Base-by-base conservation (phyloP, 2,329 filamentous ascomycete species). In the Fusarium sarcochroum region DNA sequence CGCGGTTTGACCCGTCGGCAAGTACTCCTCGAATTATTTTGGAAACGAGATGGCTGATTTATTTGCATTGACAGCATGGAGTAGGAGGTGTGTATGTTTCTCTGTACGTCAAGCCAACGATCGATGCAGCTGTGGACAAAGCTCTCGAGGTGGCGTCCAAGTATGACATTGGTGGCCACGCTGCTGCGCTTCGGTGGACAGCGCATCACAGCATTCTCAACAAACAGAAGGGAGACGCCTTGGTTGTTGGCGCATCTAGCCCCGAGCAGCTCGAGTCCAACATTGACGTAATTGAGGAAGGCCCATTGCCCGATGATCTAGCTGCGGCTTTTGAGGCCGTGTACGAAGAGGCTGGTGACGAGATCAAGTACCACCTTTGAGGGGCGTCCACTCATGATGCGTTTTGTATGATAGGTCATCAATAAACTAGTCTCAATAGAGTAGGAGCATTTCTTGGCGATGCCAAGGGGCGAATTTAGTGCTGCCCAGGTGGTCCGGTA, bases 181-280 rank as follows among this genome's bases (percentile, higher is more conserved):
- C 77, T 2, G 80, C 80, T 1, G 79, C 82, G 5, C 72, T 83
- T 13, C 75, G 82, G 5, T 84, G 82, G 82, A 76, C 76, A 2
- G 70, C 71, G 7, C 73, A 79, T 50, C 80, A 83, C 60, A 76
- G 79, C 34, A 51, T 66, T 21, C 70, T 84, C 2, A 58, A 74
- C 15, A 65, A 48, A 1, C 58, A 67, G 7, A 52, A 76, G 14
- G 80, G 79, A 1, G 82, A 83, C 40, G 76, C 71, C 2, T 50
- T 82, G 15, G 76, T 82, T 7, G 56, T 82, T 7, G 79, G 77
- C 0, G 78, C 74, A 0, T 79, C 76, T 4, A 82, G 70, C 14
- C 18, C 65, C 7, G 69, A 73, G 5, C 81, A 83, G 70, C 71
- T 83, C 0, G 64, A 78, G 21, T 48, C 60, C 14, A 82, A 77